Evolutionary conservation across 768 basidiomycete genomes (phyloP), one percentile per base, ranked within the genome.

Genomic region (Botryobasidium botryosum): DNA sequence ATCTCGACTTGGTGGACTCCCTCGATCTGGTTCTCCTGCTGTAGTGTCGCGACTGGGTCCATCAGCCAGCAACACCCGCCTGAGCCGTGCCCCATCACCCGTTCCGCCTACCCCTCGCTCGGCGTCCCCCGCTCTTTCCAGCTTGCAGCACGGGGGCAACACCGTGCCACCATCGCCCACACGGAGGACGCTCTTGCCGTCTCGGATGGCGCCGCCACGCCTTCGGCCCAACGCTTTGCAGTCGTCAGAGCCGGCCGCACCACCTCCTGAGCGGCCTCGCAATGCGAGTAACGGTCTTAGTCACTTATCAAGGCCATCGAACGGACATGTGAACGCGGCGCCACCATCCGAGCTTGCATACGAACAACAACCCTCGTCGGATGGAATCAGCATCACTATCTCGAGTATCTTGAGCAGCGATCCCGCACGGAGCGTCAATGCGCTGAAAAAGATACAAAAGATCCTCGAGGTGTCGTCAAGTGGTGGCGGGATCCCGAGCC

Each of bases 381-480:
- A 52, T 46, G 79, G 77, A 49, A 79, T 88, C 46, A 75, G 79
- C 5, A 66, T 86, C 41, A 78, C 75, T 2, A 91, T 94, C 49
- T 88, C 82, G 24, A 86, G 79, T 47, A 87, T 92, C 43, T 68
- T 91, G 39, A 87, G 84, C 57, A 83, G 77, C 49, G 87, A 96
- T 64, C 72, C 85, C 0, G 63, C 72, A 18, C 72, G 79, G 23
- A 87, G 86, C 54, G 88, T 96, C 23, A 90, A 97, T 49, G 85
- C 88, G 0, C 66, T 99, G 54, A 99, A 99, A 66, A 80, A 75
- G 56, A 73, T 96, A 43, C 90, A 97, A 58, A 80, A 78, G 57
- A 80, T 85, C 49, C 68, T 99, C 20, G 83, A 80, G 4, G 73
- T 73, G 25, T 67, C 74, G 5, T 75, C 71, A 18, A n/a, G n/a